Evolutionary conservation across 2,329 filamentous ascomycete species (phyloP).

Genomic region (Cladophialophora immunda): DNA sequence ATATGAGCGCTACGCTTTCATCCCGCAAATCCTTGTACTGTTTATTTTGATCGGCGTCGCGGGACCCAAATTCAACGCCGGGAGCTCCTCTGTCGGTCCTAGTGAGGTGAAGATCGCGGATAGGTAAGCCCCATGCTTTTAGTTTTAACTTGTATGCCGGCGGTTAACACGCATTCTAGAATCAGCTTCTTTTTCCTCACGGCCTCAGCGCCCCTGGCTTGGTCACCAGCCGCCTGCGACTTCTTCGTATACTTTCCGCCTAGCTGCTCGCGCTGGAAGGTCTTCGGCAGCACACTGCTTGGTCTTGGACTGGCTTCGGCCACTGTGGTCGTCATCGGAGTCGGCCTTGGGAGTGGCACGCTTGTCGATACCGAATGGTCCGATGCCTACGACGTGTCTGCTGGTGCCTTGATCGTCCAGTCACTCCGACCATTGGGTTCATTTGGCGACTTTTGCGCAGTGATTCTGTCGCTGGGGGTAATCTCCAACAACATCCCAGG

Average conservation of each 20-base stretch:
- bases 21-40: conserved; percentile 42
- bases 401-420: background rate
- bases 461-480: conserved; percentile 43
- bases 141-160: too few species aligned
- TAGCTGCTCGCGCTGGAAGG: background rate
- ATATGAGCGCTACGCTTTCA: conserved; percentile 50
- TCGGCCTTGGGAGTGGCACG: background rate
- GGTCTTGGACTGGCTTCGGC: background rate
- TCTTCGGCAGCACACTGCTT: background rate
- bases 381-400: background rate
- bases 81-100: too few species aligned
- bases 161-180: too few species aligned
- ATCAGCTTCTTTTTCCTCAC: background rate
- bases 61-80: background rate
- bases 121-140: too few species aligned
- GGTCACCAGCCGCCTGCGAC: background rate
- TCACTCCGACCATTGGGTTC: background rate
- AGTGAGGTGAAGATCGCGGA: too few species aligned
- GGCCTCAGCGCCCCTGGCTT: background rate
- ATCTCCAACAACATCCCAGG: conserved; percentile 56
- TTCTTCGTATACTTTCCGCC: background rate
- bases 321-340: background rate
- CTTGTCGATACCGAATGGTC: background rate
- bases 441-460: background rate
- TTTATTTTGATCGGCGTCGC: background rate